phyloP scores from a whole-genome alignment of 495 filamentous ascomycete genomes.

The Podospora anserina region DNA sequence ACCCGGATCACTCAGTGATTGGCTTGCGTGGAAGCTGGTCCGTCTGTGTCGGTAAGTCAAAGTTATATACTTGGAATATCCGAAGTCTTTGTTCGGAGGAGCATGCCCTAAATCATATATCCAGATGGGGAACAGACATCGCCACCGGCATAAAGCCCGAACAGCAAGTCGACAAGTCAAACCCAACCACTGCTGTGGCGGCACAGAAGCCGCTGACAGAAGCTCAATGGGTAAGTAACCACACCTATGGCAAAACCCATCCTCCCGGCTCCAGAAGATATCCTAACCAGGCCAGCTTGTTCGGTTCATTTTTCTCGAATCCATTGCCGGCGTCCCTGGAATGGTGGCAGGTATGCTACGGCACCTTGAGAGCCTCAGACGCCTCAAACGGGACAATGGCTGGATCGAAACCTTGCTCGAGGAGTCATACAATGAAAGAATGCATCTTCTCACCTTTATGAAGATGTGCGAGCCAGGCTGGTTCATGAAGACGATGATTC shows the following conservation, averaged over 20 bases:
- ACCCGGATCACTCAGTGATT: constrained; percentile 40
- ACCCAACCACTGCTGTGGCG: constrained; percentile 44
- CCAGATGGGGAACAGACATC: constrained; percentile 47
- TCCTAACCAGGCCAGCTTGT: constrained; percentile 50
- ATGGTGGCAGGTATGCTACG: constrained; percentile 96
- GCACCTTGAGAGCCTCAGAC: constrained; percentile 76
- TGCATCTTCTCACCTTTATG: constrained; percentile 93
- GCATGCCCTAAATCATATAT: background rate
- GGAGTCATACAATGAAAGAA: constrained; percentile 92
- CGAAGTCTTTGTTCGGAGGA: background rate
- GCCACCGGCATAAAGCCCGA: constrained; percentile 44
- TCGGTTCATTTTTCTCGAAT: constrained; percentile 89
- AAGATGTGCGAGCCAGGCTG: constrained; percentile 85
- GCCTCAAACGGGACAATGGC: constrained; percentile 89
- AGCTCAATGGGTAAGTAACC: constrained; percentile 43
- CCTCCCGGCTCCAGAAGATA: background rate
- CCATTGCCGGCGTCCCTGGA: constrained; percentile 89
- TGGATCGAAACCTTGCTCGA: constrained; percentile 97
- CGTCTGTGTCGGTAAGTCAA: constrained; percentile 30
- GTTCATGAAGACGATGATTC: constrained; percentile 86
- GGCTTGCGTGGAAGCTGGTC: constrained; percentile 47
- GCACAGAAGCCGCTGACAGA: constrained; percentile 47
- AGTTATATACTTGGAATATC: background rate
- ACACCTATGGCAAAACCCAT: background rate
- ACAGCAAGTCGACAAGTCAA: constrained; percentile 45